These are phyloP conservation scores for Candolleomyces eurysporus DNA, from an alignment of 768 basidiomycete species.

Conservation along the genomic window DNA sequence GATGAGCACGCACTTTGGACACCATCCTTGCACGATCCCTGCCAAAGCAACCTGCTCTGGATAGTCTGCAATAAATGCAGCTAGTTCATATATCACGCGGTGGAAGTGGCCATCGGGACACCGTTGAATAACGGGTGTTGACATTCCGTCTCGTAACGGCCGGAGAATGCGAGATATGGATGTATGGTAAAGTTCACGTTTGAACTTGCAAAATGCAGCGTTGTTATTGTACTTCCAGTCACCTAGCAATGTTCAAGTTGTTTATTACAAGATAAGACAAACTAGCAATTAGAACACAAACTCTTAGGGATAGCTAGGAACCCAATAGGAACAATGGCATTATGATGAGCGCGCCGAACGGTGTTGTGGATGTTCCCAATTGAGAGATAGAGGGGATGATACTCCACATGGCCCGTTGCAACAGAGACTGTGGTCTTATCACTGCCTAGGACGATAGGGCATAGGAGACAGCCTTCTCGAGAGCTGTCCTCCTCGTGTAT, in stretches of 20 bases:
- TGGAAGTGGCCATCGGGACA: slow-evolving; percentile 30
- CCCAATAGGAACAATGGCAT: slow-evolving; percentile 24
- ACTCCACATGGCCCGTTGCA: slow-evolving; percentile 33
- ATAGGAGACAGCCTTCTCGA: slow-evolving; percentile 26
- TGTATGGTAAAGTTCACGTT: neutral
- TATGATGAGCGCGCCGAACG: slow-evolving; percentile 28
- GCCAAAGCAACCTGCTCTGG: slow-evolving; percentile 33
- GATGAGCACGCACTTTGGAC: slow-evolving; percentile 10
- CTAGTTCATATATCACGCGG: slow-evolving; percentile 27
- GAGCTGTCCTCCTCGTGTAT: slow-evolving; percentile 4
- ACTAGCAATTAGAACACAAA: neutral
- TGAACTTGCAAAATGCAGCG: slow-evolving; percentile 1
- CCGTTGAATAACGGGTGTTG: neutral
- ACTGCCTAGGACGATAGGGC: slow-evolving; percentile 33
- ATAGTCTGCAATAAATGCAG: slow-evolving; percentile 39
- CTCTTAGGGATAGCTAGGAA: slow-evolving; percentile 26
- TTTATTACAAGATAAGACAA: neutral
- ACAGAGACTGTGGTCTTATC: slow-evolving; percentile 38
- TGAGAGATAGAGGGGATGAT: slow-evolving; percentile 32
- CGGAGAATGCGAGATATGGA: slow-evolving; percentile 8
- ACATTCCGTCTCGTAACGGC: slow-evolving; percentile 24
- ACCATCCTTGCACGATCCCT: slow-evolving; percentile 35
- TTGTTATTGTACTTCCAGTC: slow-evolving; percentile 3
- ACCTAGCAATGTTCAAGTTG: neutral
- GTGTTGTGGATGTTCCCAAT: slow-evolving; percentile 31